phyloP scores from a whole-genome alignment of 139 green algal genomes.

The Desmodesmus armatus region DNA sequence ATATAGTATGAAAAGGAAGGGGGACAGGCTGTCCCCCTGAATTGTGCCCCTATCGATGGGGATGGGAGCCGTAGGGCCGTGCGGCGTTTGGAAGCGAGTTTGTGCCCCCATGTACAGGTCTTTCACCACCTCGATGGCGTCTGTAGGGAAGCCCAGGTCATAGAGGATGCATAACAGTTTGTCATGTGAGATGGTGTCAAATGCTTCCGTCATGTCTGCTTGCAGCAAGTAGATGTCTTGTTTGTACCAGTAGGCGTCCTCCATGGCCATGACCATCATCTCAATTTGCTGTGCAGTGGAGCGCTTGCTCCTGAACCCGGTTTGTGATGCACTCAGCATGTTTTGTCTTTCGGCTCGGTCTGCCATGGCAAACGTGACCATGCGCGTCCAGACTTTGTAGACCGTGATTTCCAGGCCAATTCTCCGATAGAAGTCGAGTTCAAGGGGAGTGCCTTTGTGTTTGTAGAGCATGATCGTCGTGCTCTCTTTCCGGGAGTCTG shows the following conservation, averaged over 20 bases:
- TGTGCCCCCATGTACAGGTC: constrained; percentile 55
- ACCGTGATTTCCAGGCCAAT: constrained; percentile 48
- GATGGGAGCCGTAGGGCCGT: constrained; percentile 25
- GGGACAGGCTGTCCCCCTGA: constrained; percentile 59
- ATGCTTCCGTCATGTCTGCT: constrained; percentile 54
- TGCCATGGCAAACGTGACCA: constrained; percentile 29
- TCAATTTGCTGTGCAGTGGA: constrained; percentile 14
- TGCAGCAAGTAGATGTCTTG: constrained; percentile 49
- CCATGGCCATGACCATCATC: constrained; percentile 44
- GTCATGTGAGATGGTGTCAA: constrained; percentile 60
- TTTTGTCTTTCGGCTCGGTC: constrained; percentile 25
- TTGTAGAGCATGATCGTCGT: constrained; percentile 53
- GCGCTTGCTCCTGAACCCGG: constrained; percentile 47
- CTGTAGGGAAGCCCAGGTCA: constrained; percentile 51
- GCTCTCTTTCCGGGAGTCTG: constrained; percentile 45
- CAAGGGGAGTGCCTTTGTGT: constrained; percentile 24
- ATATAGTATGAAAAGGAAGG: constrained; percentile 55
- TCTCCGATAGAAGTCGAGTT: constrained; percentile 47
- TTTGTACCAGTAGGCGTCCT: constrained; percentile 31
- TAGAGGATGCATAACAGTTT: constrained; percentile 52
- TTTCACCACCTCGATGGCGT: constrained; percentile 48
- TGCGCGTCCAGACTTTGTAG: constrained; percentile 59
- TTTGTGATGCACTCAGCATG: constrained; percentile 50
- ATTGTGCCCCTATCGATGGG: constrained; percentile 50
- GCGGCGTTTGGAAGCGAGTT: constrained; percentile 29